Conservation (phyloP, 2,329 filamentous ascomycete genomes). For the Nigrospora sphaerica region DNA sequence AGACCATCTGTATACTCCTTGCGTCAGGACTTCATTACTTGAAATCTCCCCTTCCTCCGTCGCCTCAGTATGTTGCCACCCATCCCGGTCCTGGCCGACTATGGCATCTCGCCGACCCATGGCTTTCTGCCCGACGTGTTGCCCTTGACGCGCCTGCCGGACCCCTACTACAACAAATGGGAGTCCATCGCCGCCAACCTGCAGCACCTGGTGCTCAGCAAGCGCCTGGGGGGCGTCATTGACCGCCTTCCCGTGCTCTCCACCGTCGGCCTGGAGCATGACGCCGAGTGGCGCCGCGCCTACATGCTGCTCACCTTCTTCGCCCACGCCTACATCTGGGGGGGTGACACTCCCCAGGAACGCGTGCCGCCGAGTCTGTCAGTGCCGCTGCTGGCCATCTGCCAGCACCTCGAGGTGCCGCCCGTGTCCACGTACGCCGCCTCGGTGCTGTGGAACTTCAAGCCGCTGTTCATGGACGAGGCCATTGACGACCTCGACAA, state of each 20-base stretch:
- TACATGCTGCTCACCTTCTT: constrained; percentile 63
- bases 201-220: constrained; percentile 79
- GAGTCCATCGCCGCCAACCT: constrained; percentile 80
- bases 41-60: constrained; percentile 8
- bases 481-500: constrained; percentile 79
- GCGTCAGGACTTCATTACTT: constrained; percentile 44
- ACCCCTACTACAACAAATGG: constrained; percentile 93
- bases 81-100: constrained; percentile 62
- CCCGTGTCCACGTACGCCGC: constrained; percentile 92
- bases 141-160: constrained; percentile 73
- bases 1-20: constrained; percentile 57
- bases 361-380: constrained; percentile 74
- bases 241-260: constrained; percentile 78
- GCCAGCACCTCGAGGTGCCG: constrained; percentile 72
- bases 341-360: constrained; percentile 75
- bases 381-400: constrained; percentile 72
- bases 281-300: constrained; percentile 82
- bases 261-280: constrained; percentile 71
- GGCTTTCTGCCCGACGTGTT: constrained; percentile 83
- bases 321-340: constrained; percentile 87
- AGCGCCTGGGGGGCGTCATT: constrained; percentile 71
- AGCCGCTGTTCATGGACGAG: constrained; percentile 80
- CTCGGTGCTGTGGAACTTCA: constrained; percentile 94
- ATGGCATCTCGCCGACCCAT: constrained; percentile 69
- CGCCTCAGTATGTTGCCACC: constrained; percentile 45